phyloP scores from a whole-genome alignment of 2,329 filamentous ascomycete genomes.

The Trichoderma koningiopsis region DNA sequence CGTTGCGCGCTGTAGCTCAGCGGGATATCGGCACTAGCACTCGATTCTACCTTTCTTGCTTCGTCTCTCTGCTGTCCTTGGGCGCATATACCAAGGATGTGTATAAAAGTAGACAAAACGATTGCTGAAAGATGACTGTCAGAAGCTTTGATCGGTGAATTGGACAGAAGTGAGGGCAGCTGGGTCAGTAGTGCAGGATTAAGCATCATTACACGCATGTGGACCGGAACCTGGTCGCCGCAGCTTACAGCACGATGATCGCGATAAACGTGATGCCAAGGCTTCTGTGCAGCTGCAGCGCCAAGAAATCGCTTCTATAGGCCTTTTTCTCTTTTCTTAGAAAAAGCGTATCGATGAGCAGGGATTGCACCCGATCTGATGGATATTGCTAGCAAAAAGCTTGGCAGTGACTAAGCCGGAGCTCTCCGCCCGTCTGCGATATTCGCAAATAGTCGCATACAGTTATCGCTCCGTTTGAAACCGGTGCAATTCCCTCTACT shows the following conservation, averaged over 20 bases:
- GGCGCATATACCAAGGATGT: too few relatives aligned
- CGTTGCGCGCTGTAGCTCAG: not conserved
- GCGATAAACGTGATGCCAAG: not conserved
- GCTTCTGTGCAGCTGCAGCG: not conserved
- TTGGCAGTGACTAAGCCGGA: not conserved
- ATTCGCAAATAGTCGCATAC: too few relatives aligned
- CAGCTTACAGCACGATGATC: not conserved
- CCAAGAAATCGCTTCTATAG: not conserved
- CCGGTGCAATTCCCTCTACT: not conserved
- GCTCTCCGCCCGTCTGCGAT: not conserved
- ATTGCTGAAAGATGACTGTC: too few relatives aligned
- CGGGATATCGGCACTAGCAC: too few relatives aligned
- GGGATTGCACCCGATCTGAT: not conserved
- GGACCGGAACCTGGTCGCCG: too few relatives aligned
- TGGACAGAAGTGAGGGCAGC: too few relatives aligned
- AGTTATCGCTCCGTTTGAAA: not conserved
- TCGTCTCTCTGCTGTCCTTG: too few relatives aligned
- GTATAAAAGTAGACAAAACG: too few relatives aligned
- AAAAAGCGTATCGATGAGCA: not conserved
- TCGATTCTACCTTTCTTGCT: not conserved
- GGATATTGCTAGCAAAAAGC: not conserved
- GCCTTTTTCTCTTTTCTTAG: too few relatives aligned
- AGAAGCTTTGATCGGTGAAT: too few relatives aligned
- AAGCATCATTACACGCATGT: not conserved
- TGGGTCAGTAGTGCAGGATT: not conserved